These are phyloP conservation scores for Schoenoplectus tabernaemontani DNA, from an alignment of 202 grass and related monocot species.

Conservation along the genomic window DNA sequence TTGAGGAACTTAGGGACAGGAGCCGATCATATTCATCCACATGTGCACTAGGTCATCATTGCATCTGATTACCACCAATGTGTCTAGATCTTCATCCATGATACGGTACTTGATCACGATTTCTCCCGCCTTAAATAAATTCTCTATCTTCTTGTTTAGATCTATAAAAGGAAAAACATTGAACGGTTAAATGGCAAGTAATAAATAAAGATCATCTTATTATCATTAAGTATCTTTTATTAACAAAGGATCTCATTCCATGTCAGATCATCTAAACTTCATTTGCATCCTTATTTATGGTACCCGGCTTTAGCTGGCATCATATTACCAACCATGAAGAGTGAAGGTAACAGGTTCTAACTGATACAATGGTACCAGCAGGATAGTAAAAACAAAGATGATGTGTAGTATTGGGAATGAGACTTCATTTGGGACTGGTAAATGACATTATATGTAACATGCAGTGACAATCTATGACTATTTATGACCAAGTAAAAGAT, in stretches of 20 bases:
- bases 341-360: background rate
- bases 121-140: conserved; percentile 54
- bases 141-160: conserved; percentile 69
- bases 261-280: background rate
- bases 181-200: background rate
- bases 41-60: conserved; percentile 79
- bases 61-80: conserved; percentile 59
- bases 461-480: background rate
- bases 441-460: background rate
- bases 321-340: background rate
- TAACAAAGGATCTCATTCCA: background rate
- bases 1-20: conserved; percentile 33
- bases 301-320: background rate
- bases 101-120: conserved; percentile 73
- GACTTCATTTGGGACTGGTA: background rate
- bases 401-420: background rate
- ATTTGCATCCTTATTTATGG: background rate
- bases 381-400: background rate
- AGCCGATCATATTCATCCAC: conserved; percentile 74
- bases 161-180: conserved; percentile 34
- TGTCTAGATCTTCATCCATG: conserved; percentile 54
- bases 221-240: background rate
- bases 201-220: background rate
- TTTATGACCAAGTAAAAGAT: background rate
- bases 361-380: background rate